Evolutionary conservation across 2,329 filamentous ascomycete genomes (phyloP).

Genomic region (Alternaria gansuensis): DNA sequence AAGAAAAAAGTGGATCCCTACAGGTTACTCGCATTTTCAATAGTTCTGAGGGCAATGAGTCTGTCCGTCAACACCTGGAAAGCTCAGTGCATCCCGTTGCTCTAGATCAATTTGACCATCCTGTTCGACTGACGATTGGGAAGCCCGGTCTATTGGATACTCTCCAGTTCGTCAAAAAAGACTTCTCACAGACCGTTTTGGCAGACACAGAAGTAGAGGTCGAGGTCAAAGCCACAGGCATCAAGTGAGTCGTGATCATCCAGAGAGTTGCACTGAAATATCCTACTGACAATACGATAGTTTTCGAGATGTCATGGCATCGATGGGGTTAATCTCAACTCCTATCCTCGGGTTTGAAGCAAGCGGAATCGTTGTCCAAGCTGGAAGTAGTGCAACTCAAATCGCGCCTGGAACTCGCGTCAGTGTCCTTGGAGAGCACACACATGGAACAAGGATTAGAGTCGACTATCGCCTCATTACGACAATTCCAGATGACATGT

Average conservation of each 20-base stretch:
- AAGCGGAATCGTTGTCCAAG: not conserved
- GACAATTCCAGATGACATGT: conserved; percentile 22
- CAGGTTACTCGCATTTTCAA: no score
- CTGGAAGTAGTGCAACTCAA: not conserved
- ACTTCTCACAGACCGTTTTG: not conserved
- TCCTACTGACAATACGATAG: no score
- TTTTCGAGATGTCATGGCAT: conserved; percentile 25
- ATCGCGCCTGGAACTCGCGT: no score
- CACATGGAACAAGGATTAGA: no score
- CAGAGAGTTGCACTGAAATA: no score
- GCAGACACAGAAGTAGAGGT: conserved; percentile 25
- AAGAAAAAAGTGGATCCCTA: no score
- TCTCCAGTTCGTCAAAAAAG: conserved; percentile 12
- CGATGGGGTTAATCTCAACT: conserved; percentile 9
- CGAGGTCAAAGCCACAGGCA: conserved; percentile 30
- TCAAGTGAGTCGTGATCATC: conserved; percentile 19
- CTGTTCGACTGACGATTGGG: not conserved
- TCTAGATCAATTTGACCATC: no score
- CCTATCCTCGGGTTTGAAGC: not conserved
- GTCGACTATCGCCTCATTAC: no score
- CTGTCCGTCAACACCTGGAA: no score
- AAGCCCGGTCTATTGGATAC: conserved; percentile 17
- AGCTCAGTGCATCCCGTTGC: no score
- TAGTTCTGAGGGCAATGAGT: no score
- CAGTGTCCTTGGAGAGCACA: no score